These are phyloP conservation scores for Cutaneotrichosporon dermatis DNA, from an alignment of 1,284 basidiomycete genomes.

Conservation along the genomic window DNA sequence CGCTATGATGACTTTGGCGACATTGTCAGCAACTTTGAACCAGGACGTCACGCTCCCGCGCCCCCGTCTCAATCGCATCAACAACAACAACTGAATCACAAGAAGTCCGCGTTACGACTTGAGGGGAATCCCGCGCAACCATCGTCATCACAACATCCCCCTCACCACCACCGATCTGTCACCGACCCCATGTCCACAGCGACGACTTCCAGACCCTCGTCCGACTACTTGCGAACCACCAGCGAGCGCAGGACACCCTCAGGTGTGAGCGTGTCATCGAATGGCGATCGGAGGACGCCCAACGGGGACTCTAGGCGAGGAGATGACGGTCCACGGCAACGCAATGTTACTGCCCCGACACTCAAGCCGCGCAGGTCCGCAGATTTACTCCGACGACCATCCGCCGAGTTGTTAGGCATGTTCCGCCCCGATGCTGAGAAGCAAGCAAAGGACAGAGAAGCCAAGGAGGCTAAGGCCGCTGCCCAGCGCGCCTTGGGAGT, in stretches of 20 bases:
- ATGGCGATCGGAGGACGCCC: not conserved
- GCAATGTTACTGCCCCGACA: constrained; percentile 12
- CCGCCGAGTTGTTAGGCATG: constrained; percentile 13
- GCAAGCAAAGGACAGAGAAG: not conserved
- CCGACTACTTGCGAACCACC: not conserved
- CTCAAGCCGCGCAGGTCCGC: constrained; percentile 24
- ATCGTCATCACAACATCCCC: not conserved
- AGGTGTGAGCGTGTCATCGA: not conserved
- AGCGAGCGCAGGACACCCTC: not conserved
- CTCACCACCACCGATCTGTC: constrained; percentile 2
- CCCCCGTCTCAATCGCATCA: constrained; percentile 3
- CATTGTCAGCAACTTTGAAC: constrained; percentile 5
- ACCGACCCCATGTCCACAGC: not conserved
- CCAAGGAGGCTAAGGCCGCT: constrained; percentile 30
- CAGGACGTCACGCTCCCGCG: constrained; percentile 4
- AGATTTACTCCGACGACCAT: constrained; percentile 23
- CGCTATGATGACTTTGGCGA: constrained; percentile 21
- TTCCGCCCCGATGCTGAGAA: not conserved
- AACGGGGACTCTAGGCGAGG: not conserved
- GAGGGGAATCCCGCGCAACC: not conserved
- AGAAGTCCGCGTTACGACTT: not conserved
- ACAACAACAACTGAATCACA: not conserved
- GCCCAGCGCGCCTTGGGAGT: constrained; percentile 29
- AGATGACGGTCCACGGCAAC: not conserved
- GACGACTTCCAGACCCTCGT: not conserved